Percentiles rank a stretch among this genome's conserved stretches.
Conservation (phyloP, 2,329 filamentous ascomycete species). For the Tolypocladium tropicale region DNA sequence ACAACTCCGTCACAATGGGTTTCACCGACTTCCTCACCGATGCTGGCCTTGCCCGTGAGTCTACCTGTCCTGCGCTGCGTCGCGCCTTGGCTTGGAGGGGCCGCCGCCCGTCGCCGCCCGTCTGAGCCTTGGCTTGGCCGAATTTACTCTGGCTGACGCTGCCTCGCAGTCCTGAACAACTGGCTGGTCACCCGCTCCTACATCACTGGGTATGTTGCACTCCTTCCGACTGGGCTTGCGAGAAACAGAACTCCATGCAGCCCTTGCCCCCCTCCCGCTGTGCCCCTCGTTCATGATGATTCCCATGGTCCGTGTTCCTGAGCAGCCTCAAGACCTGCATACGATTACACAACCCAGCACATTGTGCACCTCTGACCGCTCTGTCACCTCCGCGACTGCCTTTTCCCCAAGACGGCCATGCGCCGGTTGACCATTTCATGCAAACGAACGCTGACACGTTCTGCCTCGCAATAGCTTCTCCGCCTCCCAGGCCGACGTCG, state of each 20-base stretch:
- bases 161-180: constrained; percentile 49
- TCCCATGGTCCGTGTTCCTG: background rate
- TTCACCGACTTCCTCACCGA: constrained; percentile 56
- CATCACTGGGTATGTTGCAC: constrained; percentile 60
- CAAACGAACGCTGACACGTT: background rate
- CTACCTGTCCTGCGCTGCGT: background rate
- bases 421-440: background rate
- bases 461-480: constrained; percentile 29
- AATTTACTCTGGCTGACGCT: background rate
- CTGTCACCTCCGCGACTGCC: background rate
- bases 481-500: constrained; percentile 92
- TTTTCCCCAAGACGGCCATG: background rate
- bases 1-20: constrained; percentile 41
- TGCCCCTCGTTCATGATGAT: background rate
- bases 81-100: too few species aligned
- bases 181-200: constrained; percentile 66
- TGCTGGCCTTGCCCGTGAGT: constrained; percentile 37
- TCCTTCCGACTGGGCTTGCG: background rate
- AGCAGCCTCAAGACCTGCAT: background rate
- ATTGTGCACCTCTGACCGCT: background rate
- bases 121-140: background rate
- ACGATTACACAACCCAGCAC: background rate
- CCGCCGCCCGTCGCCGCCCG: background rate
- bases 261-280: background rate
- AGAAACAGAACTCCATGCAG: background rate